Conservation (phyloP, 2,329 filamentous ascomycete genomes). For the Penicillium decumbens region DNA sequence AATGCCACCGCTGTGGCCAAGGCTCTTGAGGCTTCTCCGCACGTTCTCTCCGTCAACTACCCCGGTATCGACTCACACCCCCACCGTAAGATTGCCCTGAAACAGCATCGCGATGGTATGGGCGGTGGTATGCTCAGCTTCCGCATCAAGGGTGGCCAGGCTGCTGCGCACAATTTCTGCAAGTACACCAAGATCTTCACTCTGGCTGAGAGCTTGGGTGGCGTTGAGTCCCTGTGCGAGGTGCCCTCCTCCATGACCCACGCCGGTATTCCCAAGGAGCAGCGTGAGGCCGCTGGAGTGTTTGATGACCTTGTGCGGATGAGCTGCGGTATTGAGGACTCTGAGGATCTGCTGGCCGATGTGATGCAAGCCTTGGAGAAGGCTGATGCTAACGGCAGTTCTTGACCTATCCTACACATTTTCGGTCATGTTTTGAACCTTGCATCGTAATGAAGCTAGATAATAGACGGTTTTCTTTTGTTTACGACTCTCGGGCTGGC, state of each 20-base stretch:
- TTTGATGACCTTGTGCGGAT: constrained; percentile 91
- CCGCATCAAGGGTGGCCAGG: constrained; percentile 80
- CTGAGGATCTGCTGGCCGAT: constrained; percentile 75
- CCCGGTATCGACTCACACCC: constrained; percentile 84
- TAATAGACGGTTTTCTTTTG: constrained; percentile 21
- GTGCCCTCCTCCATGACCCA: constrained; percentile 96
- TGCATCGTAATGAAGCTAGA: constrained; percentile 15
- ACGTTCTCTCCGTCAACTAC: constrained; percentile 91
- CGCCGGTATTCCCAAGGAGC: constrained; percentile 83
- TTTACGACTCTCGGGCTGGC: neutral
- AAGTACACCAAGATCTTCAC: constrained; percentile 85
- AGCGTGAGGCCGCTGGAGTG: constrained; percentile 87
- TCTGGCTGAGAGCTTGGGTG: constrained; percentile 85
- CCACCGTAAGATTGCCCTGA: constrained; percentile 75
- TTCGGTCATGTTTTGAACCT: constrained; percentile 7
- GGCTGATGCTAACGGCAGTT: constrained; percentile 54
- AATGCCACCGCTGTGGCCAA: constrained; percentile 76
- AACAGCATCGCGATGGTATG: constrained; percentile 90
- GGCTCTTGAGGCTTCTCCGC: constrained; percentile 70
- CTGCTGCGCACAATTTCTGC: constrained; percentile 88
- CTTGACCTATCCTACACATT: constrained; percentile 7
- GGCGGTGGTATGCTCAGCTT: constrained; percentile 98
- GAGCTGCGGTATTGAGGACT: constrained; percentile 91
- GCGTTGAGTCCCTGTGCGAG: constrained; percentile 87
- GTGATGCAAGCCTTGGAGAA: constrained; percentile 76